Evolutionary conservation across 495 filamentous ascomycete species (phyloP).

Genomic region (Apiosordaria backusii): DNA sequence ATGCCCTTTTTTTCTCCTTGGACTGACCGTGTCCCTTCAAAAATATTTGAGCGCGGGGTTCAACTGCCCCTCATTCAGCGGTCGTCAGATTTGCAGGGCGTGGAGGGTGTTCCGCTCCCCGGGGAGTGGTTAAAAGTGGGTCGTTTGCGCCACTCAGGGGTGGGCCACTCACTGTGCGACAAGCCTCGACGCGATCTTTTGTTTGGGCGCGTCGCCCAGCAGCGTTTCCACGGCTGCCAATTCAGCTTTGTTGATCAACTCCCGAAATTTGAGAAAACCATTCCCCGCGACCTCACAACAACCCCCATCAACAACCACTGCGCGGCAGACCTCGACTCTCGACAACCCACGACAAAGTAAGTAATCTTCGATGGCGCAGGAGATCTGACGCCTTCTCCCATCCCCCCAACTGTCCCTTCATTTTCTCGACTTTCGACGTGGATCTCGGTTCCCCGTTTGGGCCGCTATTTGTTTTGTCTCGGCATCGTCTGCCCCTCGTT

Average conservation of each 20-base stretch:
- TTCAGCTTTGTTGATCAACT: constrained; percentile 27
- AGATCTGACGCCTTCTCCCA: constrained; percentile 10
- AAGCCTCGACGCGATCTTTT: constrained; percentile 23
- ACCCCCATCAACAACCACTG: not conserved
- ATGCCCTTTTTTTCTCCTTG: not conserved
- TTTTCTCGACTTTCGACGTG: not conserved
- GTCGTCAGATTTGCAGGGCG: not conserved
- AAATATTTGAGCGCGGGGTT: not conserved
- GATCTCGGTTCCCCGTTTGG: not conserved
- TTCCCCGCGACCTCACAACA: constrained; percentile 3
- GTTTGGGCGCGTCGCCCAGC: constrained; percentile 25
- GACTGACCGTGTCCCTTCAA: not conserved
- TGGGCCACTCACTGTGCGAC: constrained; percentile 12
- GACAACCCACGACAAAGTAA: constrained; percentile 11
- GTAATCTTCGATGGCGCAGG: constrained; percentile 14
- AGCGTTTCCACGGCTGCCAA: constrained; percentile 16
- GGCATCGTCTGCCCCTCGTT: constrained; percentile 22
- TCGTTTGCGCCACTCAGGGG: not conserved
- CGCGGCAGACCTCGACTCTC: not conserved
- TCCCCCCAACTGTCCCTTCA: constrained; percentile 4
- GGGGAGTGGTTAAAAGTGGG: not conserved
- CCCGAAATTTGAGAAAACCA: constrained; percentile 22
- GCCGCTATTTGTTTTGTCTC: constrained; percentile 16
- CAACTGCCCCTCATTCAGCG: not conserved
- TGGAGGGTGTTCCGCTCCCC: not conserved